phyloP scores from a whole-genome alignment of 352 stramenopile genomes.

The Lagenidium giganteum region DNA sequence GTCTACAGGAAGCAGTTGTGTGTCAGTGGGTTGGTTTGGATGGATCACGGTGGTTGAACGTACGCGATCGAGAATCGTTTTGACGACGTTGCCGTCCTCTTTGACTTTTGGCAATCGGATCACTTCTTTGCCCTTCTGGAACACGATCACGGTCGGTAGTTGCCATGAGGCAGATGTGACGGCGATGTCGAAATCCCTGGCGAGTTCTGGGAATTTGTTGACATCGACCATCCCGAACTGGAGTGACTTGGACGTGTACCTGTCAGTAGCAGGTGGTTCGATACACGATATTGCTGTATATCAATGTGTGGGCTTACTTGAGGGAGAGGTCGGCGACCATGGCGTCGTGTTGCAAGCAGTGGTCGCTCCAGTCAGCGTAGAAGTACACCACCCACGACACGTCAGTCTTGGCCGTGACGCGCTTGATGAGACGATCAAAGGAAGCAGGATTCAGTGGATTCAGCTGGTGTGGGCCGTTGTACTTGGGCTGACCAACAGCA shows the following conservation, averaged over 20 bases:
- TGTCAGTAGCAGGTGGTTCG: slow-evolving; percentile 5
- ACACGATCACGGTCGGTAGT: slow-evolving; percentile 70
- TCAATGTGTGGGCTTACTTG: slow-evolving; percentile 15
- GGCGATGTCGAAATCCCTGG: slow-evolving; percentile 49
- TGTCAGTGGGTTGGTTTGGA: not conserved
- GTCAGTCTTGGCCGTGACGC: slow-evolving; percentile 15
- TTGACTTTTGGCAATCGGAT: slow-evolving; percentile 55
- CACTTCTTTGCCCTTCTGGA: slow-evolving; percentile 50
- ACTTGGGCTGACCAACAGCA: slow-evolving; percentile 53
- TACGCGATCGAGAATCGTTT: slow-evolving; percentile 59
- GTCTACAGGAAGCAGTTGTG: slow-evolving; percentile 15
- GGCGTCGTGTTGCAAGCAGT: slow-evolving; percentile 66
- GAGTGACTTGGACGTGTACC: slow-evolving; percentile 41
- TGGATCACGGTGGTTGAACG: slow-evolving; percentile 2
- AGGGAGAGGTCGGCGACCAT: slow-evolving; percentile 72
- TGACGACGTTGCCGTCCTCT: slow-evolving; percentile 42
- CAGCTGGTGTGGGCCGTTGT: slow-evolving; percentile 53
- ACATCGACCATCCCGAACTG: slow-evolving; percentile 67
- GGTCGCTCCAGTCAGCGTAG: slow-evolving; percentile 67
- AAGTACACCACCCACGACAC: slow-evolving; percentile 71
- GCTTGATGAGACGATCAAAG: slow-evolving; percentile 44
- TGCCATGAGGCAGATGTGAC: slow-evolving; percentile 61
- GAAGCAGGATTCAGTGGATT: slow-evolving; percentile 33
- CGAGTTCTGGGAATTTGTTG: slow-evolving; percentile 57
- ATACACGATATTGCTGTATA: not conserved